Percentiles rank a stretch among this genome's conserved stretches.
Conservation (phyloP, 257 asterid species). For the Salvia hispanica region DNA sequence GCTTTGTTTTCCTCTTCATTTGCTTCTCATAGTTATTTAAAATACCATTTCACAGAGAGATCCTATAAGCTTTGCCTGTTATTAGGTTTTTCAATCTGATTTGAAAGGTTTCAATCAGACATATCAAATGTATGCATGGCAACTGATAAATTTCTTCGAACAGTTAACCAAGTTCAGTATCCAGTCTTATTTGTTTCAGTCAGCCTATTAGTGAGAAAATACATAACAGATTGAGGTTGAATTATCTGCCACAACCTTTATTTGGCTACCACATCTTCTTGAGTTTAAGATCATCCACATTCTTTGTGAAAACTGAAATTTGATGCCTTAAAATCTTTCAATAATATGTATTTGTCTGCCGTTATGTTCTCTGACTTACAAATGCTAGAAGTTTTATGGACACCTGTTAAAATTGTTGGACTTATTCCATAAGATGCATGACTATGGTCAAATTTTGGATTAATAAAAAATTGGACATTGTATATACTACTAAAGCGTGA, state of each 20-base stretch:
- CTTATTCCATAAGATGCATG: background rate
- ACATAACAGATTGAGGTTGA: slow-evolving; percentile 7
- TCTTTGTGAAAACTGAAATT: slow-evolving; percentile 1
- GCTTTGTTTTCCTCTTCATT: background rate
- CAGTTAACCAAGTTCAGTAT: background rate
- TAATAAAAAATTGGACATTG: slow-evolving; percentile 6
- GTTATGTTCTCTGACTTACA: slow-evolving; percentile 5
- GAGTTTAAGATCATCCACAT: background rate
- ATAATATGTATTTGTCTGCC: background rate
- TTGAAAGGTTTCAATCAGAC: background rate
- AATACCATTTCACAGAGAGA: no score
- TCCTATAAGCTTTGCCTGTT: background rate
- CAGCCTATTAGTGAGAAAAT: slow-evolving; percentile 5
- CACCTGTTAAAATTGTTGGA: background rate
- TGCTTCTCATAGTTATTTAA: no score
- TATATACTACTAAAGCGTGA: slow-evolving; percentile 24
- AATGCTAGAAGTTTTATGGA: slow-evolving; percentile 23
- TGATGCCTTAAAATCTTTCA: background rate
- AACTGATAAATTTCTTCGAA: background rate
- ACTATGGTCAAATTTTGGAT: slow-evolving; percentile 11
- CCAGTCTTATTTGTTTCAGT: background rate
- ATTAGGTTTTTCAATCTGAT: background rate
- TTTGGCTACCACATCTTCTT: background rate
- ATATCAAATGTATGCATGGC: background rate
- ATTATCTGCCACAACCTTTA: background rate